phyloP scores from a whole-genome alignment of 1,139 yeast genomes.

The Suhomyces bokatorum region DNA sequence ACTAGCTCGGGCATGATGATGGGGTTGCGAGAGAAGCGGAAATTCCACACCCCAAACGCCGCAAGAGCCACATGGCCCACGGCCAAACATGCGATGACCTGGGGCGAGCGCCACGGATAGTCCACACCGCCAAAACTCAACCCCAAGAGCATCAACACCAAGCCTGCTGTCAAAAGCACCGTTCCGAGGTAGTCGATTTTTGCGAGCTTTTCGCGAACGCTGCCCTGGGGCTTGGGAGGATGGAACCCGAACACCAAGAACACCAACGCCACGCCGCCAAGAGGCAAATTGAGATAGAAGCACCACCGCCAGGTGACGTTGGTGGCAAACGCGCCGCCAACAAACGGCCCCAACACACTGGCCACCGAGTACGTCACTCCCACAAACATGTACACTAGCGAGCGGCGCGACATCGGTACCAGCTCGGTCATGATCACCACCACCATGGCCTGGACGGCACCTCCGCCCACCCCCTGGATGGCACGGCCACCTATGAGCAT shows the following conservation, averaged over 20 bases:
- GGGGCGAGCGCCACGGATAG: conserved; percentile 54
- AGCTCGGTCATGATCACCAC: conserved; percentile 60
- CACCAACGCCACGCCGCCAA: conserved; percentile 58
- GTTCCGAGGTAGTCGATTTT: conserved; percentile 53
- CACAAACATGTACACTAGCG: conserved; percentile 50
- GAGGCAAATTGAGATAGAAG: conserved; percentile 69
- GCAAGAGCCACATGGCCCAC: conserved; percentile 51
- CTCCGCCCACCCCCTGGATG: conserved; percentile 73
- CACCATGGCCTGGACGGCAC: conserved; percentile 63
- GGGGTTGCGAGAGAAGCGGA: conserved; percentile 45
- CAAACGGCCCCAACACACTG: conserved; percentile 60
- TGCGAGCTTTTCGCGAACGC: conserved; percentile 39
- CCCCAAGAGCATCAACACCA: conserved; percentile 48
- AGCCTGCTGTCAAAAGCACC: conserved; percentile 38
- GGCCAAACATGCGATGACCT: conserved; percentile 54
- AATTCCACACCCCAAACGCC: conserved; percentile 50
- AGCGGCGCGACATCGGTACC: conserved; percentile 59
- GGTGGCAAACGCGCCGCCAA: conserved; percentile 67
- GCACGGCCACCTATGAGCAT: conserved; percentile 71
- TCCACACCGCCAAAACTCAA: conserved; percentile 54
- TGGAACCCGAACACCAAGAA: conserved; percentile 51
- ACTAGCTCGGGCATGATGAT: conserved; percentile 47
- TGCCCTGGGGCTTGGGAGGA: conserved; percentile 53
- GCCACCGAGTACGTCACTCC: conserved; percentile 58
- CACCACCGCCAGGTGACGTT: conserved; percentile 78